Conservation (phyloP, 805 yeast species). For the Wickerhamomyces canadensis region DNA sequence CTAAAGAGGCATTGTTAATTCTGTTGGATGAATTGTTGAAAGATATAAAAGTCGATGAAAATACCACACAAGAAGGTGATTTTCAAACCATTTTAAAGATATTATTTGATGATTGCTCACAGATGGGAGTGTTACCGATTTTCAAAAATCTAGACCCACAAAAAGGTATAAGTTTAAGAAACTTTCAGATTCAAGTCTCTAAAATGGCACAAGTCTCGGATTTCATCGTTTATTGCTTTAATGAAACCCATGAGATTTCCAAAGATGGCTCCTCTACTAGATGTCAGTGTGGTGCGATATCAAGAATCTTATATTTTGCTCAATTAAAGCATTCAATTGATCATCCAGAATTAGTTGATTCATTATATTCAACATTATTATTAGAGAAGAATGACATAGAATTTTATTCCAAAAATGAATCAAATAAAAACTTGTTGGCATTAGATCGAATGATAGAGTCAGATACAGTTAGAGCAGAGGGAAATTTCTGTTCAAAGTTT, state of each 20-base stretch:
- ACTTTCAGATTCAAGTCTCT: slow-evolving; percentile 82
- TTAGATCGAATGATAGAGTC: slow-evolving; percentile 21
- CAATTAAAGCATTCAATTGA: slow-evolving; percentile 28
- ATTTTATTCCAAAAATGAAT: slow-evolving; percentile 8
- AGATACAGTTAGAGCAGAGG: slow-evolving; percentile 11
- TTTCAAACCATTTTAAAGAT: slow-evolving; percentile 10
- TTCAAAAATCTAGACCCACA: slow-evolving; percentile 62
- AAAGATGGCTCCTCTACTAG: slow-evolving; percentile 7
- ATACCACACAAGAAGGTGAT: not conserved
- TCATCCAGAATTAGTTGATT: slow-evolving; percentile 22
- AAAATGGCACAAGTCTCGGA: slow-evolving; percentile 72
- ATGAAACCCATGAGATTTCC: slow-evolving; percentile 31
- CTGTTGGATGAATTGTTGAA: slow-evolving; percentile 16
- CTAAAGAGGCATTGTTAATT: slow-evolving; percentile 29
- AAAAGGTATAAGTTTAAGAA: slow-evolving; percentile 70
- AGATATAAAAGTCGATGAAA: slow-evolving; percentile 17
- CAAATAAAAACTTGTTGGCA: slow-evolving; percentile 13
- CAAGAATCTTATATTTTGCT: slow-evolving; percentile 39
- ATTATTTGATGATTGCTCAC: slow-evolving; percentile 22
- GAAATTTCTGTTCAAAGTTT: slow-evolving; percentile 25
- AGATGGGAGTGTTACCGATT: slow-evolving; percentile 37
- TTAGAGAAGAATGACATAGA: slow-evolving; percentile 12
- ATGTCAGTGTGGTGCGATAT: slow-evolving; percentile 34
- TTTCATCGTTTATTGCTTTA: slow-evolving; percentile 68
- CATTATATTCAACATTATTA: slow-evolving; percentile 19